Conservation (phyloP, 352 stramenopile genomes). For the Halophytophthora batemanensis region DNA sequence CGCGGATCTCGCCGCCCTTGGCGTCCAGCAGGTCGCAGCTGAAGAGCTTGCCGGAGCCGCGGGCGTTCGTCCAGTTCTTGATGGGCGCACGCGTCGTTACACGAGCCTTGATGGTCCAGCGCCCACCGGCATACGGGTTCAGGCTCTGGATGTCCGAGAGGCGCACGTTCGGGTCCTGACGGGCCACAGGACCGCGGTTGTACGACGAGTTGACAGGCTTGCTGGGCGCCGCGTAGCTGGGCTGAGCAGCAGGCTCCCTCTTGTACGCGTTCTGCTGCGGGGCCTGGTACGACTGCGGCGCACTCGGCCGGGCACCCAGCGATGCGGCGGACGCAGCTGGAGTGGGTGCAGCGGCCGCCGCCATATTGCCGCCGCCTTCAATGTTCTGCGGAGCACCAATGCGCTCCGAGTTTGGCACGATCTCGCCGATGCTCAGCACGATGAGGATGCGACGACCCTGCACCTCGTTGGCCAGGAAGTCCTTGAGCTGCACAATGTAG, state of each 20-base stretch:
- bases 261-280: constrained; percentile 37
- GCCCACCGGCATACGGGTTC: constrained; percentile 92
- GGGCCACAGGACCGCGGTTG: constrained; percentile 78
- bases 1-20: constrained; percentile 94
- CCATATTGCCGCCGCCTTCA: constrained; percentile 52
- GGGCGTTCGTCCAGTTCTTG: constrained; percentile 95
- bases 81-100: constrained; percentile 93
- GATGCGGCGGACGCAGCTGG: constrained; percentile 20
- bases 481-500: constrained; percentile 83
- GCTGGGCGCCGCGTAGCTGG: constrained; percentile 22
- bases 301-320: constrained; percentile 29
- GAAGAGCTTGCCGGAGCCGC: constrained; percentile 96
- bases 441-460: constrained; percentile 84
- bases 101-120: constrained; percentile 96
- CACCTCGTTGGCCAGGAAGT: constrained; percentile 82
- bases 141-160: constrained; percentile 86
- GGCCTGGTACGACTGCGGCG: constrained; percentile 33
- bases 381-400: constrained; percentile 78
- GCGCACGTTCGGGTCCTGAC: constrained; percentile 78
- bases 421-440: constrained; percentile 77
- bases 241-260: constrained; percentile 16
- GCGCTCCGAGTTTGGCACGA: constrained; percentile 67
- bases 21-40: constrained; percentile 95
- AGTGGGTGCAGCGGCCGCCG: constrained; percentile 16
- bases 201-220: constrained; percentile 36